Base-by-base conservation (phyloP, 2,329 filamentous ascomycete genomes). In the Cyphellophora attinorum region DNA sequence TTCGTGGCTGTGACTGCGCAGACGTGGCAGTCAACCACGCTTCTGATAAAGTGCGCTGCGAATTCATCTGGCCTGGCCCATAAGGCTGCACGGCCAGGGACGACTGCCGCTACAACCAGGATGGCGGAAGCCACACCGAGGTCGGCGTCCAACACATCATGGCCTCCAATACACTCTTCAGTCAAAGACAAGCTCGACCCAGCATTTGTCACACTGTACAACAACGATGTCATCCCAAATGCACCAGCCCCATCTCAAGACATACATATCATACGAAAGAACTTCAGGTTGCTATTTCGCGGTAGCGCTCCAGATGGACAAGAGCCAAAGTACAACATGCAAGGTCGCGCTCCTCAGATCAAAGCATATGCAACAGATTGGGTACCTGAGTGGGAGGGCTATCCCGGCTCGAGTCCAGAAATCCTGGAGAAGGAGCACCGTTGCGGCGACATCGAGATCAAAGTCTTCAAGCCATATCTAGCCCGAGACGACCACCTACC, bases 91-190 rank as follows among this genome's bases (percentile, higher is more conserved):
- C n/a, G n/a, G n/a, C n/a, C n/a, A n/a, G n/a, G n/a, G n/a, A n/a
- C n/a, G n/a, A n/a, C n/a, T n/a, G n/a, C n/a, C n/a, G n/a, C n/a
- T n/a, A n/a, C n/a, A n/a, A n/a, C n/a, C n/a, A n/a, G n/a, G n/a
- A n/a, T n/a, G n/a, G n/a, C 17, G 11, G n/a, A 5, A 16, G 12
- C 27, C n/a, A 5, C 34, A 6, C 4, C 14, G 10, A 29, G 48
- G 4, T 62, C 64, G n/a, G 72, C 40, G 57, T 70, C 54, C 29
- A 69, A 81, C 46, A 71, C 70, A 8, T 68, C 74, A 36, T 86
- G 81, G 79, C 53, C 33, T 14, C 29, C 19, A 15, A 12, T 49
- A 8, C 46, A 49, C 29, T 39, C 44, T 8, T 46, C 44, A 3
- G 34, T 49, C n/a, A 14, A 44, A 11, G 40, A 44, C 16, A 40